Conservation (phyloP, 345 rosid species). For the Turritis glabra region DNA sequence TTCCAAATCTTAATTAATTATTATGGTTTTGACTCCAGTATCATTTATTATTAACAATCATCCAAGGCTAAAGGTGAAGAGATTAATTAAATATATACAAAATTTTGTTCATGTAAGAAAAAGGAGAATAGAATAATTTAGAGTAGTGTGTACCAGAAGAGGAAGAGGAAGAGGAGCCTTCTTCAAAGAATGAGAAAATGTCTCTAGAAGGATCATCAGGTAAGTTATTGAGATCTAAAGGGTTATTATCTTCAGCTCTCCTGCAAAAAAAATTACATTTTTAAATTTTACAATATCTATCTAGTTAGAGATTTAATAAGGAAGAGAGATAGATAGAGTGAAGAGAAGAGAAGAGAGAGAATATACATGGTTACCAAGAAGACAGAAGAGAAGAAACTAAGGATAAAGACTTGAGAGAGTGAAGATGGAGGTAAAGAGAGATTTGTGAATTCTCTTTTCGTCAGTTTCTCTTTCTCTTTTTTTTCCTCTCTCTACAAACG, state of each 20-base stretch:
- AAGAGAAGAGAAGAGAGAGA: slow-evolving; percentile 34
- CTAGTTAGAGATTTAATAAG: neutral
- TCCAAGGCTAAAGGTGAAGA: slow-evolving; percentile 1
- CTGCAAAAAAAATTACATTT: too few species aligned
- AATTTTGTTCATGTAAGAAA: neutral
- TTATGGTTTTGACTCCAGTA: slow-evolving; percentile 18
- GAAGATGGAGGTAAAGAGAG: slow-evolving; percentile 49
- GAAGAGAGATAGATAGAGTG: neutral
- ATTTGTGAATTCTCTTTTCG: slow-evolving; percentile 57
- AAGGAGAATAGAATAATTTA: slow-evolving; percentile 1
- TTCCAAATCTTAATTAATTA: slow-evolving; percentile 39
- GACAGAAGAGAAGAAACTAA: slow-evolving; percentile 40
- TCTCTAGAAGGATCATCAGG: slow-evolving; percentile 74
- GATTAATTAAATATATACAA: neutral
- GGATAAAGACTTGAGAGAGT: slow-evolving; percentile 48
- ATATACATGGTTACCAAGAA: slow-evolving; percentile 68
- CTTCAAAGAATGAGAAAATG: slow-evolving; percentile 56
- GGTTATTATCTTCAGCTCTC: slow-evolving; percentile 61
- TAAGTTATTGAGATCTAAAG: slow-evolving; percentile 93
- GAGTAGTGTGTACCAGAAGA: slow-evolving; percentile 52
- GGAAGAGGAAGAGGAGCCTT: slow-evolving; percentile 53
- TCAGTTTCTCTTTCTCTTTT: slow-evolving; percentile 23
- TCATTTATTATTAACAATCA: neutral
- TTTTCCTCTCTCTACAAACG: slow-evolving; percentile 14
- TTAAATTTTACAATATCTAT: neutral